Base-by-base conservation (phyloP, 78 protist species). In the Capsaspora owczarzaki region DNA sequence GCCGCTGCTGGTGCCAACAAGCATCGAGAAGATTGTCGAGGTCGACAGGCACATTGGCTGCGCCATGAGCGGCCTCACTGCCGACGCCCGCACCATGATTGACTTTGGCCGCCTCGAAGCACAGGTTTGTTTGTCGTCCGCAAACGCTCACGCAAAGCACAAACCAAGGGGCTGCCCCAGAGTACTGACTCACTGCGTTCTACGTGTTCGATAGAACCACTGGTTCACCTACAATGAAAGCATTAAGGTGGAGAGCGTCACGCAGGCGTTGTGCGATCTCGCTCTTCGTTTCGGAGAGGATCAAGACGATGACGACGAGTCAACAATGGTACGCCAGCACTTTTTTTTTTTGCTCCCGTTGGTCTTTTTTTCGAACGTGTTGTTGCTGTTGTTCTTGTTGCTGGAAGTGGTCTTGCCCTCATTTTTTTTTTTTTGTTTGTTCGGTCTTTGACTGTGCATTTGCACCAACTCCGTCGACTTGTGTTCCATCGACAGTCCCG, bases 221-320 rank as follows among this genome's bases (percentile, higher is more conserved):
- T 87, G 96, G 76, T 98, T 98, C 87, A 94, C 95, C 33, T 98
- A 89, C 83, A 88, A 93, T 61, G 99, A 98, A 90, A 96, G 93
- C 60, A 97, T 97, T 95, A 82, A 81, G 0, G 89, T 93, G 2
- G 97, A 95, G 74, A 23, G 96, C 51, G 61, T 88, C 77, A 94
- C 98, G 4, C 98, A 96, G 76, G 80, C 96, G 68, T 81, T 96
- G 35, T 94, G 98, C 71, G 97, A 97, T 75, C 80, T 92, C 20
- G 93, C 96, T 22, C 82, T 96, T 35, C 66, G 89, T 23, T 97
- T 97, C 70, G 98, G 99, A 41, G 99, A 96, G 60, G 90, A 86
- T 66, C 31, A 76, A 23, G 84, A 83, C 19, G 82, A 77, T 1
- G 91, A 84, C 27, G 90, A 90, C 27, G 79, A 79, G n/a, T n/a